Evolutionary conservation across 192 early-diverging fungal genomes (phyloP).

Genomic region (Gryganskiella cystojenkinii): DNA sequence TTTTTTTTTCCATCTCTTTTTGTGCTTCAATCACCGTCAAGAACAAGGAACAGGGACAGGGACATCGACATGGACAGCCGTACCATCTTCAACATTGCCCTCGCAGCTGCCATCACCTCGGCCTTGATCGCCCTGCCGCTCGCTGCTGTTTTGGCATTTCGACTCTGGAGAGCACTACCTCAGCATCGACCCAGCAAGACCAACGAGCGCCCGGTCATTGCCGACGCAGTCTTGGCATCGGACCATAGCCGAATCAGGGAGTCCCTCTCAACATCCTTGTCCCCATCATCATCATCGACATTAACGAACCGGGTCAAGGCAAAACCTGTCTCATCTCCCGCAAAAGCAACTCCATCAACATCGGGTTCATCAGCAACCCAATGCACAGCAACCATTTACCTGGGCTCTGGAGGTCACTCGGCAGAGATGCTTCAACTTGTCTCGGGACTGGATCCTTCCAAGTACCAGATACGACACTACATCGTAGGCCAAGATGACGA

Average conservation of each 20-base stretch:
- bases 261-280: too few species aligned
- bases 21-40: too few species aligned
- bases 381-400: slow-evolving; percentile 26
- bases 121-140: slow-evolving; percentile 12
- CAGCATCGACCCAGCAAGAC: slow-evolving; percentile 52
- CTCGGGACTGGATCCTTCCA: slow-evolving; percentile 60
- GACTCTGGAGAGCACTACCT: slow-evolving; percentile 43
- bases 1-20: too few species aligned
- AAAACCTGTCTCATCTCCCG: not conserved
- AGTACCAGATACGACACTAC: slow-evolving; percentile 78
- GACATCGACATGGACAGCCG: too few species aligned
- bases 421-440: slow-evolving; percentile 89
- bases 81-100: too few species aligned
- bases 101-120: slow-evolving; percentile 15
- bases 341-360: not conserved
- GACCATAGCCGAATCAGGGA: too few species aligned
- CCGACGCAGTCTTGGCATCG: too few species aligned
- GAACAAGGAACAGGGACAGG: too few species aligned
- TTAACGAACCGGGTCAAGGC: too few species aligned
- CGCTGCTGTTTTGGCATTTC: slow-evolving; percentile 3
- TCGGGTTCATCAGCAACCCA: not conserved
- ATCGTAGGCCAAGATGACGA: slow-evolving; percentile 76
- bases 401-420: slow-evolving; percentile 86
- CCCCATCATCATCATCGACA: too few species aligned
- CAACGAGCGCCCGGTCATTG: too few species aligned